Conservation (phyloP, 768 basidiomycete genomes). For the Boletus tomentosulus region DNA sequence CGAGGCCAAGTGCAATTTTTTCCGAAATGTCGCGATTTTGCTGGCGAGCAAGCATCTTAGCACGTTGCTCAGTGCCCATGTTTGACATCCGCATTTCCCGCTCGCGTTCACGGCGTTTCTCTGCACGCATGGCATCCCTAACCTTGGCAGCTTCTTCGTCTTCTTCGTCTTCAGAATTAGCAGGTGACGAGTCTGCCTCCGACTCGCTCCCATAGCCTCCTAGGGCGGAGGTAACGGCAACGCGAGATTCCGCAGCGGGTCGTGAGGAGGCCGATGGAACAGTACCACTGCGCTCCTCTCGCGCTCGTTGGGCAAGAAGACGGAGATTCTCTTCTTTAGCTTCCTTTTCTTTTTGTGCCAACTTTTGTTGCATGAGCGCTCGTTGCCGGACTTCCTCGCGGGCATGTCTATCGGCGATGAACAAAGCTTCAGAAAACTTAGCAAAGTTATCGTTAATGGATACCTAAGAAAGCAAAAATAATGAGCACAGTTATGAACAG, state of each 20-base stretch:
- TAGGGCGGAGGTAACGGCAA: slow-evolving; percentile 69
- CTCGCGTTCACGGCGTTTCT: slow-evolving; percentile 92
- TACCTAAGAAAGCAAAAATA: slow-evolving; percentile 48
- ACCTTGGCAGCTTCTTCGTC: slow-evolving; percentile 84
- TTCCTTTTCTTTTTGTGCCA: slow-evolving; percentile 95
- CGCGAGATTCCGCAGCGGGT: slow-evolving; percentile 62
- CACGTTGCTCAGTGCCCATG: slow-evolving; percentile 96
- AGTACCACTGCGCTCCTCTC: slow-evolving; percentile 88
- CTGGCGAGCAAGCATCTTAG: slow-evolving; percentile 91
- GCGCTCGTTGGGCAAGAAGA: slow-evolving; percentile 88
- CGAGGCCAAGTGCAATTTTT: slow-evolving; percentile 95
- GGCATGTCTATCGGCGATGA: slow-evolving; percentile 93
- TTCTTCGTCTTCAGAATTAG: slow-evolving; percentile 52
- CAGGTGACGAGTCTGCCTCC: slow-evolving; percentile 42
- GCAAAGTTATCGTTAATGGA: slow-evolving; percentile 99
- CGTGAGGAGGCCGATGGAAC: slow-evolving; percentile 53
- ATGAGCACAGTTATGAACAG: not conserved
- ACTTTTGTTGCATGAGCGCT: slow-evolving; percentile 94
- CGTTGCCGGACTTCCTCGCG: slow-evolving; percentile 97
- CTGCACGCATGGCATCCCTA: slow-evolving; percentile 85
- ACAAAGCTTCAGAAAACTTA: slow-evolving; percentile 95
- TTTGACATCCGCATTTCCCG: slow-evolving; percentile 98
- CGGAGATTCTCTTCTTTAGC: slow-evolving; percentile 97
- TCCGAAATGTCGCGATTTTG: slow-evolving; percentile 99
- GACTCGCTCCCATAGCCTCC: slow-evolving; percentile 87